A percentile compares a stretch with the other conserved stretches of the same genome.
phyloP scores from a whole-genome alignment of 2,329 filamentous ascomycete species.

The Pseudopithomyces chartarum region DNA sequence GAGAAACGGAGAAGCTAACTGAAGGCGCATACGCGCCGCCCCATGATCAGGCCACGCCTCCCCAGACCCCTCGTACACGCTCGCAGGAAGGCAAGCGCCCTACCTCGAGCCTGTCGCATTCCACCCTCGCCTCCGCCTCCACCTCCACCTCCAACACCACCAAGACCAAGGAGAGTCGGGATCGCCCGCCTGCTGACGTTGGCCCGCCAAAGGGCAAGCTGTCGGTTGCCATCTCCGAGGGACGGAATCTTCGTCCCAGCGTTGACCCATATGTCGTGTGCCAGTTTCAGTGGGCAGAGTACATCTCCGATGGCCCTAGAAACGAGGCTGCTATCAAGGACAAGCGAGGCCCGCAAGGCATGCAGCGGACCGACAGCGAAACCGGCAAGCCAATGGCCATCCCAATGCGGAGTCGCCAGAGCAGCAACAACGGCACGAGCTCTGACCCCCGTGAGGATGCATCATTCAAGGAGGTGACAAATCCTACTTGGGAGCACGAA shows the following conservation, averaged over 20 bases:
- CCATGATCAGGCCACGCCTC: constrained; percentile 83
- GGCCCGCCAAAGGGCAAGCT: constrained; percentile 83
- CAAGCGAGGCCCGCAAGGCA: constrained; percentile 49
- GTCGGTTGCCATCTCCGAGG: constrained; percentile 86
- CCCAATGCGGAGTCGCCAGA: constrained; percentile 95
- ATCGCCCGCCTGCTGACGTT: constrained; percentile 64
- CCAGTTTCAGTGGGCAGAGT: constrained; percentile 94
- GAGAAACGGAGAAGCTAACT: constrained; percentile 87
- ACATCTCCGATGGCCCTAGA: constrained; percentile 86
- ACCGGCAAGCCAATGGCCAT: constrained; percentile 88
- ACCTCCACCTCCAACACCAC: constrained; percentile 51
- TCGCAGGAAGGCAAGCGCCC: constrained; percentile 64
- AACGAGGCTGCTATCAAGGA: constrained; percentile 57
- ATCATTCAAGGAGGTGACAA: constrained; percentile 70
- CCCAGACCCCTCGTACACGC: constrained; percentile 86
- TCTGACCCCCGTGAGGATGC: constrained; percentile 57
- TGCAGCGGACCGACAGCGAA: constrained; percentile 75
- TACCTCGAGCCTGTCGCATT: constrained; percentile 56
- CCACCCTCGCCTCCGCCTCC: constrained; percentile 50
- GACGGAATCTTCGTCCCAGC: constrained; percentile 78
- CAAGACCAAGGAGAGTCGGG: constrained; percentile 39
- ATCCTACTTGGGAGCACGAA: constrained; percentile 94
- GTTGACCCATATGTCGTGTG: constrained; percentile 94
- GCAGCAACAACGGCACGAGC: constrained; percentile 88
- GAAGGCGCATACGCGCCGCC: constrained; percentile 66